A percentile compares a stretch with the other conserved stretches of the same genome.
phyloP scores from a whole-genome alignment of 305 asterid genomes.

The Fraxinus ornus region DNA sequence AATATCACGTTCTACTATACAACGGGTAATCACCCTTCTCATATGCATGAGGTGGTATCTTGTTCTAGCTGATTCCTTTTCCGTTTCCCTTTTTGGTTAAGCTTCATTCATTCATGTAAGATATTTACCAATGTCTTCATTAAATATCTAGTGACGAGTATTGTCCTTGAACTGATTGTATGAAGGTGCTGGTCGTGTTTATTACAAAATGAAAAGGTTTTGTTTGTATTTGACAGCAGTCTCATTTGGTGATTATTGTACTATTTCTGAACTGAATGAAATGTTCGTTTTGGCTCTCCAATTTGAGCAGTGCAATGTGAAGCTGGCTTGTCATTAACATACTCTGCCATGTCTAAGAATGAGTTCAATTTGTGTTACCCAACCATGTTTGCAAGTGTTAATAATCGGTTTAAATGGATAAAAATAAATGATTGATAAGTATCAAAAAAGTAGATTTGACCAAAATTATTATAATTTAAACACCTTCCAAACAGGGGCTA shows the following conservation, averaged over 20 bases:
- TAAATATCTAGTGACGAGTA: constrained; percentile 31
- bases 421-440: background rate
- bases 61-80: constrained; percentile 26
- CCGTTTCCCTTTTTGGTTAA: constrained; percentile 10
- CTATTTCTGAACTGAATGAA: background rate
- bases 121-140: constrained; percentile 24
- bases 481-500: background rate
- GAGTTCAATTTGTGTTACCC: background rate
- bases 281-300: background rate
- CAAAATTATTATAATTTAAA: background rate
- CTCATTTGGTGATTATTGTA: background rate
- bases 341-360: background rate
- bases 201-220: background rate
- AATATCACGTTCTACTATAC: constrained; percentile 38
- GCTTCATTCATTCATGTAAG: constrained; percentile 39
- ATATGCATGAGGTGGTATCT: constrained; percentile 35
- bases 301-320: background rate
- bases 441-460: background rate
- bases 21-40: constrained; percentile 28
- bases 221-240: background rate
- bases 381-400: background rate
- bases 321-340: background rate
- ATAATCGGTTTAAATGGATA: background rate
- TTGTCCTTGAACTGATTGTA: constrained; percentile 18
- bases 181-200: background rate